Conservation (phyloP, 257 asterid species). For the Penstemon newberryi region DNA sequence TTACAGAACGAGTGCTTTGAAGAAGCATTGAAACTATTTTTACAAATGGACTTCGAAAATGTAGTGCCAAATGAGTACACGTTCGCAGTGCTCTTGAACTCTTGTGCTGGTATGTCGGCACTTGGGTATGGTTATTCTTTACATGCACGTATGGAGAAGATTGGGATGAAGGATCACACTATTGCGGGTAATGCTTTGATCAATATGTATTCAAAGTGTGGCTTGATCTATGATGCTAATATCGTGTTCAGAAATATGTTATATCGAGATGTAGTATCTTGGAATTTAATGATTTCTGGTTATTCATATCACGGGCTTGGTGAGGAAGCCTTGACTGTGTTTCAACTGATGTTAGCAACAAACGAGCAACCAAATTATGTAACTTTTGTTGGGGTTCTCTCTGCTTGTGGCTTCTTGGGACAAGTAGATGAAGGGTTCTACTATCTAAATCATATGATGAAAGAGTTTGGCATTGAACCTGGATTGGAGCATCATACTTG, state of each 20-base stretch:
- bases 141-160: conserved; percentile 60
- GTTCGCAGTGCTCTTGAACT: conserved; percentile 63
- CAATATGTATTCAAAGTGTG: conserved; percentile 69
- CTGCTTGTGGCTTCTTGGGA: conserved; percentile 77
- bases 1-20: conserved; percentile 73
- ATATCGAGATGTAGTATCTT: conserved; percentile 53
- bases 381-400: conserved; percentile 75
- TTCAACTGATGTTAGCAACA: conserved; percentile 55
- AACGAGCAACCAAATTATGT: conserved; percentile 59
- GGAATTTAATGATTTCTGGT: conserved; percentile 80
- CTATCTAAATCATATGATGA: conserved; percentile 58
- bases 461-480: conserved; percentile 56
- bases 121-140: conserved; percentile 64
- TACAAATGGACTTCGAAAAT: conserved; percentile 49
- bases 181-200: conserved; percentile 65
- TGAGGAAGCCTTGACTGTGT: conserved; percentile 53
- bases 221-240: conserved; percentile 58
- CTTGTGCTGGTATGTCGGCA: conserved; percentile 74
- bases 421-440: conserved; percentile 63
- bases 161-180: conserved; percentile 50
- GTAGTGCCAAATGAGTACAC: conserved; percentile 79
- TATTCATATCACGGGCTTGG: conserved; percentile 81
- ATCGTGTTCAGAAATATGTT: conserved; percentile 45
- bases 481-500: conserved; percentile 89
- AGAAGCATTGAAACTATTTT: conserved; percentile 65